Base-by-base conservation (phyloP, 192 early-diverging fungal genomes). In the Diversispora epigaea region DNA sequence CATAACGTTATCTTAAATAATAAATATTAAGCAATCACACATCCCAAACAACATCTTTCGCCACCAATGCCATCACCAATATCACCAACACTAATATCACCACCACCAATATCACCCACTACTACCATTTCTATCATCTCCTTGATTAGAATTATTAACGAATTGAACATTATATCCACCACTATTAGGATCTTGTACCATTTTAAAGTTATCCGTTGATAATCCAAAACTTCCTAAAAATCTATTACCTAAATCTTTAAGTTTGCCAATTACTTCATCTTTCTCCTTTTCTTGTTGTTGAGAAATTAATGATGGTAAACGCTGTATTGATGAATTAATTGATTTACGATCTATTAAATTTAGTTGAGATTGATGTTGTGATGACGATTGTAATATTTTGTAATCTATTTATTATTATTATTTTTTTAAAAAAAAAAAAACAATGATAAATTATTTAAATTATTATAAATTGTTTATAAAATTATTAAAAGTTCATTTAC, bases 141-240 rank as follows among this genome's bases (percentile, higher is more conserved):
- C 32, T 69, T 69, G 21, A 21, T 54, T 17, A 12, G 80, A 63
- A 44, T 81, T 83, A 83, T 91, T 88, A 61, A 86, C 87, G 82
- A 92, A 88, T 58, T 89, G 87, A 72, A 92, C 77, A 49, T 79
- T 87, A 67, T 89, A 90, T 14, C 80, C 77, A 15, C 89, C 89
- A 17, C 80, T 80, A 0, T 65, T 50, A 6, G 83, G 81, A 79
- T 91, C 86, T 69, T 87, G 80, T 58, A 87, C 79, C 77, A 91
- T 84, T 58, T 91, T 81, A 71, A 93, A 93, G 52, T 89, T 90
- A 66, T 92, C 82, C 11, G 88, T 84, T 14, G 90, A 91, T 54
- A 93, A 63, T 12, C 92, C 92, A 77, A 93, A 89, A 19, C 85
- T 88, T n/a, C 92, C 92, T 32, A 93, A 76, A 12, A 93, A 64